Evolutionary conservation across 2,329 filamentous ascomycete species (phyloP), one percentile per base, ranked within the genome.

Genomic region (Colletotrichum sp.): DNA sequence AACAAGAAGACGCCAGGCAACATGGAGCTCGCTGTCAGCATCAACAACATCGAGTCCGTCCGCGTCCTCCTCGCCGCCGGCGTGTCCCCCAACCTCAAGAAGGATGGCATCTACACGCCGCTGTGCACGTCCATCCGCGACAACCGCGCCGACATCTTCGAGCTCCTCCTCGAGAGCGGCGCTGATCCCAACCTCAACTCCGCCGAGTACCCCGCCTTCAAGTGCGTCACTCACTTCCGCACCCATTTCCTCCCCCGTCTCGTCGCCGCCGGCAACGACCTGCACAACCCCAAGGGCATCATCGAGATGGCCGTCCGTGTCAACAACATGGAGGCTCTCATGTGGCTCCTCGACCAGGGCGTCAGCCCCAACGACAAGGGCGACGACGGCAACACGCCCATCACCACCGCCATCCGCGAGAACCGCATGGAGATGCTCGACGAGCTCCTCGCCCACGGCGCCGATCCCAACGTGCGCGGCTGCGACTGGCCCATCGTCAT

Each of bases 401-500:
- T 94, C 21, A 93, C 92, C 0, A 94, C 92, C 0, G 93, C 93
- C 5, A 94, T 94, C 75, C 88, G 88, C 7, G 90, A 93, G 69
- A 88, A 92, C 80, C 88, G 89, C 4, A 80, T 86, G 28, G 92
- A 93, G 7, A 86, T 93, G 78, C 88, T 94, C 26, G 90, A 93
- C 52, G 81, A 89, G 13, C 87, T 94, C 2, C 86, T 93, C 8
- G 82, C 85, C 5, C 87, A 90, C 32, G 92, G 92, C 13, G 92
- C 92, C 0, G 90, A 93, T 76, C 91, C 92, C 6, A 90, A 90
- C 71, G 84, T 93, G 21, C 88, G 92, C 16, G 93, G 93, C 39
- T 87, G 93, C 79, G 92, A 94, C 80, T 95, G 93, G 93, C 93
- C 93, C 0, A 87, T 94, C 13, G 92, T 90, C 82, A 92, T 95